These are phyloP conservation scores for Carpinus fangiana DNA, from an alignment of 306 rosid genomes.

Conservation along the genomic window DNA sequence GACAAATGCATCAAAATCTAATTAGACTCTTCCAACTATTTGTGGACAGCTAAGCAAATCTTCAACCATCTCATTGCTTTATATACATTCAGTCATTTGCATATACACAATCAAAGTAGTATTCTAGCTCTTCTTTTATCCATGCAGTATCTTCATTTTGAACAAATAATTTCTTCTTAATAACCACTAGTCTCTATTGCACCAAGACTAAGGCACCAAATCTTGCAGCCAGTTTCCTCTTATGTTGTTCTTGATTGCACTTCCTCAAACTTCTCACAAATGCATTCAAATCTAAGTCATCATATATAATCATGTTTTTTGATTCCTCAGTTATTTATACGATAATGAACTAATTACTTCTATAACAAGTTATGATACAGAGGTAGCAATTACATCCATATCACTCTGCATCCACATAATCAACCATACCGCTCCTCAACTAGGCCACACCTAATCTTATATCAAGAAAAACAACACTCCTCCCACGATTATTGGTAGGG, in stretches of 20 bases:
- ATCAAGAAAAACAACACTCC: neutral
- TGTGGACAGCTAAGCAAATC: neutral
- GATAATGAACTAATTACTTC: neutral
- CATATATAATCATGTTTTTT: neutral
- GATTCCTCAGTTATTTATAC: neutral
- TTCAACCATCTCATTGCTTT: neutral
- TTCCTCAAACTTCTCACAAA: neutral
- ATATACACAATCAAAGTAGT: neutral
- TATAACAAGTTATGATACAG: neutral
- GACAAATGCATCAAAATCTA: neutral
- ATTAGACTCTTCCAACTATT: neutral
- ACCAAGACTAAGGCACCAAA: neutral
- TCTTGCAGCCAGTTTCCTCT: neutral
- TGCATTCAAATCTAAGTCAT: neutral
- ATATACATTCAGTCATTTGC: neutral
- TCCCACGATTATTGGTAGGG: neutral
- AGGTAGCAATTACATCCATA: neutral
- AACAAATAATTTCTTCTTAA: neutral
- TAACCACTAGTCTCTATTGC: neutral
- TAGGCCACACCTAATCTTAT: neutral
- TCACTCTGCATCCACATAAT: neutral
- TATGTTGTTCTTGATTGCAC: neutral
- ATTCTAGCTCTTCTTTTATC: neutral
- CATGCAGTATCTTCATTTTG: neutral
- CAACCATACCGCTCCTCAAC: neutral